phyloP scores from a whole-genome alignment of 192 early-diverging fungal genomes.

The Entophlyctis helioformis region DNA sequence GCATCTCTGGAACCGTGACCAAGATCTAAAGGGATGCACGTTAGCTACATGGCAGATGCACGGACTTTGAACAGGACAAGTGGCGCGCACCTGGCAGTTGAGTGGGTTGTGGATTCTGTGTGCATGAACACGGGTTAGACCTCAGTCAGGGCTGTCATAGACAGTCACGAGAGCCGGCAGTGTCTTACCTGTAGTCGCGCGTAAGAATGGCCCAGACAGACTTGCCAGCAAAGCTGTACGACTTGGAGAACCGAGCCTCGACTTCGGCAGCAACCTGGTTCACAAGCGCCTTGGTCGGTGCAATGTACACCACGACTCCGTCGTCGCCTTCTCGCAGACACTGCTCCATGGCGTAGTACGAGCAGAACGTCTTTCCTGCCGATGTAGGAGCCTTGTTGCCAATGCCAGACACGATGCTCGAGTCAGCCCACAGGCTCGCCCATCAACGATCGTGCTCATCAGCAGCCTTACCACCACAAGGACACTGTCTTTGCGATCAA shows the following conservation, averaged over 20 bases:
- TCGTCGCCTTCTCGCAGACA: constrained; percentile 22
- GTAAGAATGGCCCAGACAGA: constrained; percentile 24
- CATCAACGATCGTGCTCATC: not conserved
- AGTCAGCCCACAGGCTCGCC: not conserved
- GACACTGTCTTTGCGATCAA: not conserved
- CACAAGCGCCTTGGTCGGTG: constrained; percentile 32
- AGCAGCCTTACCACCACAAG: not conserved
- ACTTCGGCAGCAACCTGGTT: constrained; percentile 34
- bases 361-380: constrained; percentile 31
- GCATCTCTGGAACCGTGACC: constrained; percentile 25
- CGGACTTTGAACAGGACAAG: no score
- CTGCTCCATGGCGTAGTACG: constrained; percentile 37
- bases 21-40: constrained; percentile 18
- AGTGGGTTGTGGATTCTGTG: no score
- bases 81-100: no score
- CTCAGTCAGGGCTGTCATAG: no score
- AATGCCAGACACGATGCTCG: constrained; percentile 22
- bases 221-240: constrained; percentile 8
- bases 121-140: no score
- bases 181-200: constrained; percentile 19
- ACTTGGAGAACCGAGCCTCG: constrained; percentile 25
- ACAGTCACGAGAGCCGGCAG: no score
- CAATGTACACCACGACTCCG: constrained; percentile 28
- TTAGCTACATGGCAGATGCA: no score
- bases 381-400: constrained; percentile 30